These are phyloP conservation scores for Rhododendron ferrugineum DNA, from an alignment of 148 eudicot species.

Conservation along the genomic window DNA sequence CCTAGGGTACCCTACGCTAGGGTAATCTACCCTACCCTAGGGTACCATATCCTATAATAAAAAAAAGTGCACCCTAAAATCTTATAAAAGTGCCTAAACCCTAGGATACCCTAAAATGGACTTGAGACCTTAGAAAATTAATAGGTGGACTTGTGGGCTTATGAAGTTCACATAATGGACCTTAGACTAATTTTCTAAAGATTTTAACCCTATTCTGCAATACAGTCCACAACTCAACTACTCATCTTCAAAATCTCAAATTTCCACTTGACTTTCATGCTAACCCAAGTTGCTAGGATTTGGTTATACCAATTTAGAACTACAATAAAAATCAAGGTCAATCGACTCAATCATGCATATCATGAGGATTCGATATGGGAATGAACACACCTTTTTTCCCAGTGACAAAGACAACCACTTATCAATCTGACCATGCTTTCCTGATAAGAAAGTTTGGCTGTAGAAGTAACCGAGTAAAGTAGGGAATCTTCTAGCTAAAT, in stretches of 20 bases:
- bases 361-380: background rate
- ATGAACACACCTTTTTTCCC: conserved; percentile 45
- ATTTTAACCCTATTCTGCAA: background rate
- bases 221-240: background rate
- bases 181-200: background rate
- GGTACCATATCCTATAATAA: too few species aligned
- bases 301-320: background rate
- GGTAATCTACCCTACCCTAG: too few species aligned
- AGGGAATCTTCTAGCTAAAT: conserved; percentile 67
- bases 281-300: background rate
- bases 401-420: conserved; percentile 68
- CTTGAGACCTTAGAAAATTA: too few species aligned
- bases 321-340: background rate
- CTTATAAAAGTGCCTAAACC: too few species aligned
- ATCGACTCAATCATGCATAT: too few species aligned
- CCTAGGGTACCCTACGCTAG: too few species aligned
- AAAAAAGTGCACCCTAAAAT: too few species aligned
- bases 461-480: conserved; percentile 55
- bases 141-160: too few species aligned
- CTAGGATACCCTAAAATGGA: too few species aligned
- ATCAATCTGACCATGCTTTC: conserved; percentile 70
- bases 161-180: too few species aligned
- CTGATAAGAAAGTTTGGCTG: conserved; percentile 65
- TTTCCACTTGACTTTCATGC: background rate
- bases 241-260: background rate